phyloP scores from a whole-genome alignment of 805 yeast genomes.

The Yamadazyma ubonensis region DNA sequence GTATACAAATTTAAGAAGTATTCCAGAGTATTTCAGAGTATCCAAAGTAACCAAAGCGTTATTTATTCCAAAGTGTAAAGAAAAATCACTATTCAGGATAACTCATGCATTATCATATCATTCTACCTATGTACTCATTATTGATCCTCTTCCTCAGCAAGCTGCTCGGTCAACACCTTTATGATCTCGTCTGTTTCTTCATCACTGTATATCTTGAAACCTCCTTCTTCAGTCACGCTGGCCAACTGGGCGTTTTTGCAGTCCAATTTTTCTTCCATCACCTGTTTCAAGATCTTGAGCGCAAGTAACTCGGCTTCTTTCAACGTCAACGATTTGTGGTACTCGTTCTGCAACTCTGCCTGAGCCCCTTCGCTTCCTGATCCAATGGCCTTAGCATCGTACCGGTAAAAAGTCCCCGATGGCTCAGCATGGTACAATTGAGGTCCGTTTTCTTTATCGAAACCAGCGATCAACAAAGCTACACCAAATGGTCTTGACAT shows the following conservation, averaged over 20 bases:
- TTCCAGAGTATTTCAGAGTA: too few species aligned
- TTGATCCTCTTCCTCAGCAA: constrained; percentile 29
- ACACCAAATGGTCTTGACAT: constrained; percentile 99
- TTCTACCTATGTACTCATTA: not conserved
- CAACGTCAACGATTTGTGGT: constrained; percentile 86
- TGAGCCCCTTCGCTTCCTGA: constrained; percentile 99
- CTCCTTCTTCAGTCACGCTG: constrained; percentile 80
- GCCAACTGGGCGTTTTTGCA: constrained; percentile 94
- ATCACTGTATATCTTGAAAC: constrained; percentile 82
- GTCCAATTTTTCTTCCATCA: constrained; percentile 98
- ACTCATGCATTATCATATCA: too few species aligned
- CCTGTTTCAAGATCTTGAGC: constrained; percentile 89
- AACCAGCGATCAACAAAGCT: constrained; percentile 92
- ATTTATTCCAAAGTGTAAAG: too few species aligned
- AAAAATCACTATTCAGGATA: too few species aligned
- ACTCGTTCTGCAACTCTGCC: constrained; percentile 94
- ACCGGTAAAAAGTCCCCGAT: constrained; percentile 94
- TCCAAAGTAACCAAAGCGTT: too few species aligned
- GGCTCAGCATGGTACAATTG: constrained; percentile 99
- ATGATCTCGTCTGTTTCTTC: constrained; percentile 82
- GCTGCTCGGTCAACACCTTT: constrained; percentile 69
- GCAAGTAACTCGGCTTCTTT: constrained; percentile 91
- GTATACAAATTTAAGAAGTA: too few species aligned
- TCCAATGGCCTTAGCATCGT: constrained; percentile 98
- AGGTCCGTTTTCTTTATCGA: constrained; percentile 90